Evolutionary conservation across 2,329 filamentous ascomycete species (phyloP), one percentile per base, ranked within the genome.

Genomic region (Pyrenophora tritici-repentis): DNA sequence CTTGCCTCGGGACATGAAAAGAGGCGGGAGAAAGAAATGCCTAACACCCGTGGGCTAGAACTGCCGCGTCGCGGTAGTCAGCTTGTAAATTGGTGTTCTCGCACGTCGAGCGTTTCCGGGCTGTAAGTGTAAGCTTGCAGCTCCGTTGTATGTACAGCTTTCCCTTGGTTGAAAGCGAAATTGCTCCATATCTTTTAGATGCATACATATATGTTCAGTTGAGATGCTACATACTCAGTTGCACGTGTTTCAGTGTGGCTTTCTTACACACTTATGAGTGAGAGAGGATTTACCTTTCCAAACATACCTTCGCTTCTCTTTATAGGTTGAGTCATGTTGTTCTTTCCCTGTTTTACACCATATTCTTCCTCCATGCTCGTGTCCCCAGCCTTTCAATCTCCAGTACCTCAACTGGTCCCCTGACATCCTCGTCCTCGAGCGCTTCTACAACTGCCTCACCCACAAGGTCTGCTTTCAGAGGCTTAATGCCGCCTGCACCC

Each of bases 371-470:
- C 94, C 94, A 97, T 3, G 86, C 87, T 70, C 87, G 89, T 53
- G 82, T 87, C 9, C 90, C 91, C 63, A 97, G 75, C 59, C 85
- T 83, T 72, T 96, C 90, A 59, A 99, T 93, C 72, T 90, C 82
- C 44, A 85, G 81, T 3, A 89, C 84, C 68, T 93, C 91, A 1
- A 97, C 82, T 0, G 87, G 85, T 0, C 94, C 94, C 51, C 82
- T 86, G 0, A 90, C 82, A 0, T 76, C 75, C 34, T 88, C 85
- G 63, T 96, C 89, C 42, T 84, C 83, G 53, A 97, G 79, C 16
- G 90, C 91, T 76, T 97, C 91, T 1, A 97, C 88, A 1, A 96
- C 87, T 0, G 93, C 92, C 72, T 96, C 88, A 1, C 90, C 92
- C 2, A 97, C 93, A 6, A 87, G 73, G 71, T 97, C 92, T 1